Evolutionary conservation across 1,139 yeast genomes (phyloP).

Genomic region (Trichomonascaceae sp.): DNA sequence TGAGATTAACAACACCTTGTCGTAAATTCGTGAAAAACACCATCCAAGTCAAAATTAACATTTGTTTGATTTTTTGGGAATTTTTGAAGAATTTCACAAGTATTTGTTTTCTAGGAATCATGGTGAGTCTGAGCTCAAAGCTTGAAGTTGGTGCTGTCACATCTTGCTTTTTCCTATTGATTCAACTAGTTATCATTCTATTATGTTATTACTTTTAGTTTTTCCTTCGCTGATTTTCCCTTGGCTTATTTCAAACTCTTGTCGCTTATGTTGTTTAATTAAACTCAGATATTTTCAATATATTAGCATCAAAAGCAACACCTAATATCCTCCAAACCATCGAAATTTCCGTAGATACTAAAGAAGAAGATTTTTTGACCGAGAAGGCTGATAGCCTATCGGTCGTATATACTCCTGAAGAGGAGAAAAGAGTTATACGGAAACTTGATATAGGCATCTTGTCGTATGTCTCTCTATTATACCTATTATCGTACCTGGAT

Average conservation of each 20-base stretch:
- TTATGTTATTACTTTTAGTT: too few species aligned
- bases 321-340: neutral
- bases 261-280: neutral
- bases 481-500: slow-evolving; percentile 51
- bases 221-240: neutral
- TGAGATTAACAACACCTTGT: too few species aligned
- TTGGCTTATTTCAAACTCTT: neutral
- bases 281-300: neutral
- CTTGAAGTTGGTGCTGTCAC: too few species aligned
- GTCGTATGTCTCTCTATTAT: slow-evolving; percentile 39
- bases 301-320: neutral
- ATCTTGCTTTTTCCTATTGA: too few species aligned
- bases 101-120: too few species aligned
- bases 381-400: slow-evolving; percentile 6
- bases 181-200: too few species aligned
- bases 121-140: too few species aligned
- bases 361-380: neutral
- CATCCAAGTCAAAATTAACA: too few species aligned
- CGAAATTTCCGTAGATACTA: slow-evolving; percentile 1
- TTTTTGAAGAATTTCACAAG: too few species aligned
- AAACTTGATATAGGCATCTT: slow-evolving; percentile 18
- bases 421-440: slow-evolving; percentile 16
- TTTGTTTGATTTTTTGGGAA: too few species aligned
- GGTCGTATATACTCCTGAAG: slow-evolving; percentile 16
- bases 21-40: too few species aligned